Percentiles rank a stretch among this genome's conserved stretches.
These are phyloP conservation scores for Rhazya stricta DNA, from an alignment of 257 asterid species.

Conservation along the genomic window DNA sequence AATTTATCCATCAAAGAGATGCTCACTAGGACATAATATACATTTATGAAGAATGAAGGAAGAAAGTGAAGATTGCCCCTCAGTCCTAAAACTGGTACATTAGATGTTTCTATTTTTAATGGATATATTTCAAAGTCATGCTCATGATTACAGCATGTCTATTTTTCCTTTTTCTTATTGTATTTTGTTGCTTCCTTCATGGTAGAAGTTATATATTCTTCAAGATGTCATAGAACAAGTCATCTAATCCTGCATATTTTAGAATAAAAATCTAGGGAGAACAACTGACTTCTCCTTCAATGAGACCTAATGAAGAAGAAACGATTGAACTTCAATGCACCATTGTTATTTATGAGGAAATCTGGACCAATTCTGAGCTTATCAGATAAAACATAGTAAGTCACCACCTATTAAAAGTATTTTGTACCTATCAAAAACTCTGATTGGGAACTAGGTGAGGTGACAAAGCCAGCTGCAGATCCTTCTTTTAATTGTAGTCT, in stretches of 20 bases:
- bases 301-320: conserved; percentile 50
- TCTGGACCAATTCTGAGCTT: conserved; percentile 39
- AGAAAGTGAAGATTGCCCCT: too few relatives aligned
- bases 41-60: too few relatives aligned
- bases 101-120: too few relatives aligned
- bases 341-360: conserved; percentile 65
- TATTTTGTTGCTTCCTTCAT: not conserved
- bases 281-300: not conserved
- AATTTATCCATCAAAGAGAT: too few relatives aligned
- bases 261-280: conserved; percentile 6
- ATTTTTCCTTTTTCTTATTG: not conserved
- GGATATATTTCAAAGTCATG: too few relatives aligned
- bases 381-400: conserved; percentile 35
- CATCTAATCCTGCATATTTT: not conserved
- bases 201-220: not conserved
- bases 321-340: conserved; percentile 71
- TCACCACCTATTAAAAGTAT: conserved; percentile 25
- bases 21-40: too few relatives aligned
- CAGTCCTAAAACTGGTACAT: too few relatives aligned
- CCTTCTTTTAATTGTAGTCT: too few relatives aligned
- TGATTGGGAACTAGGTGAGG: conserved; percentile 39
- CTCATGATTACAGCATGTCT: not conserved
- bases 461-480: conserved; percentile 67
- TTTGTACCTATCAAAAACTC: conserved; percentile 28
- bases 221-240: not conserved